Conservation (phyloP, 2,329 filamentous ascomycete species). For the Diaporthe destruens region DNA sequence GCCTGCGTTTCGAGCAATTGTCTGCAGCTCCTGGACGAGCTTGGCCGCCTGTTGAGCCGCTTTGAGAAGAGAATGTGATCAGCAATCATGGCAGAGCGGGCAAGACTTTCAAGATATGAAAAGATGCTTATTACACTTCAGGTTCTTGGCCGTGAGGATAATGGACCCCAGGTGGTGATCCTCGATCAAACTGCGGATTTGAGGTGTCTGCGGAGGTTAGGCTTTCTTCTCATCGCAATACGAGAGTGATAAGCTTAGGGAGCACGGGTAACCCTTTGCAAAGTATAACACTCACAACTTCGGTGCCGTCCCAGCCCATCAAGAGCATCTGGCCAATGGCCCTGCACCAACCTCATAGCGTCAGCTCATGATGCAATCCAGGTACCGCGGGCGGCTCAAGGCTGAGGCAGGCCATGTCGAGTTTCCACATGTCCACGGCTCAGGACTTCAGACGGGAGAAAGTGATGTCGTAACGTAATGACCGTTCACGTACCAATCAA, state of each 20-base stretch:
- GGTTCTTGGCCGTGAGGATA: conserved; percentile 84
- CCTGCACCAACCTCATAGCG: conserved; percentile 59
- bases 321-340: conserved; percentile 82
- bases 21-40: conserved; percentile 91
- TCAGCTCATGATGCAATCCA: conserved; percentile 43
- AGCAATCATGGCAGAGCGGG: conserved; percentile 46
- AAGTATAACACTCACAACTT: conserved; percentile 60
- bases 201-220: conserved; percentile 67
- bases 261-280: not conserved
- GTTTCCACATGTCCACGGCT: not conserved
- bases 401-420: conserved; percentile 32
- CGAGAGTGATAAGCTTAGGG: too few species aligned
- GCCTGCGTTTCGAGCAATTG: conserved; percentile 89
- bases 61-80: conserved; percentile 55
- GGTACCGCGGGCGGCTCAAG: conserved; percentile 38
- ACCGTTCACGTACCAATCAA: conserved; percentile 74
- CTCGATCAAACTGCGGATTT: conserved; percentile 84
- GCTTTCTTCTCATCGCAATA: not conserved
- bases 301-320: conserved; percentile 88
- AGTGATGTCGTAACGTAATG: not conserved
- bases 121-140: conserved; percentile 73
- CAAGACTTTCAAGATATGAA: not conserved
- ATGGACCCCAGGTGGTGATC: conserved; percentile 91
- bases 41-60: conserved; percentile 91
- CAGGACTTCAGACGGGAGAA: conserved; percentile 26